Conservation (phyloP, 1,284 basidiomycete genomes). For the Ustilago lituana region DNA sequence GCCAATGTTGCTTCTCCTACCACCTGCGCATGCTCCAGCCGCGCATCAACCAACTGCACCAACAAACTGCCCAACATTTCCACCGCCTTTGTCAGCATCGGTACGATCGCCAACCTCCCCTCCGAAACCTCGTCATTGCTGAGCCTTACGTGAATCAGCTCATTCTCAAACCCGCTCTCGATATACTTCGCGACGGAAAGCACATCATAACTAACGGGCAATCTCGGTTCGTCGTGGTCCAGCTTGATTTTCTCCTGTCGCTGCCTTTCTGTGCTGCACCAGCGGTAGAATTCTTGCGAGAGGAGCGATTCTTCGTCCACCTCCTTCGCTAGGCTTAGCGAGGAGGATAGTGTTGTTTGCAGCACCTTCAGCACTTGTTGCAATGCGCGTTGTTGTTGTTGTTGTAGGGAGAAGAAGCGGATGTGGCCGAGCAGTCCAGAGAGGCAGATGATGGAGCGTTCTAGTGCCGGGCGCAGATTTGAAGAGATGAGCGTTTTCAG, state of each 20-base stretch:
- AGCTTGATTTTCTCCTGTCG: slow-evolving; percentile 50
- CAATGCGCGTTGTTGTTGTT: too few species aligned
- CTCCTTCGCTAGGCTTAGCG: slow-evolving; percentile 26
- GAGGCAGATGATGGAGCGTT: slow-evolving; percentile 26
- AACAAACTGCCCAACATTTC: slow-evolving; percentile 18
- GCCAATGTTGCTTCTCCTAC: too few species aligned
- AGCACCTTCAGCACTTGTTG: slow-evolving; percentile 1
- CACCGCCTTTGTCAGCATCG: slow-evolving; percentile 12
- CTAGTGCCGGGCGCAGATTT: slow-evolving; percentile 30
- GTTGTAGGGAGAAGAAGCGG: slow-evolving; percentile 28
- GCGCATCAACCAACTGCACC: slow-evolving; percentile 13
- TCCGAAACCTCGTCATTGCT: too few species aligned
- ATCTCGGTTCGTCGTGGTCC: slow-evolving; percentile 47
- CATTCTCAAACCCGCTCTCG: slow-evolving; percentile 43
- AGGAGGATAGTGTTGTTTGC: slow-evolving; percentile 17
- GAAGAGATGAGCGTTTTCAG: slow-evolving; percentile 24
- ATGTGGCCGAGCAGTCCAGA: slow-evolving; percentile 12
- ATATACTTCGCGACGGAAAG: slow-evolving; percentile 33
- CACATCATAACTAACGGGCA: slow-evolving; percentile 44
- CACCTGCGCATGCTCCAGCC: background rate
- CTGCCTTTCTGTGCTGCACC: slow-evolving; percentile 45
- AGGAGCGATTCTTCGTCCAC: slow-evolving; percentile 35
- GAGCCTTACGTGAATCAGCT: slow-evolving; percentile 6
- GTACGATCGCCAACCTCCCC: slow-evolving; percentile 20
- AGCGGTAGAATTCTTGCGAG: slow-evolving; percentile 43